A percentile compares a stretch with the other conserved stretches of the same genome.
Evolutionary conservation across 192 early-diverging fungal genomes (phyloP).

Genomic region (Gryganskiella cystojenkinii): DNA sequence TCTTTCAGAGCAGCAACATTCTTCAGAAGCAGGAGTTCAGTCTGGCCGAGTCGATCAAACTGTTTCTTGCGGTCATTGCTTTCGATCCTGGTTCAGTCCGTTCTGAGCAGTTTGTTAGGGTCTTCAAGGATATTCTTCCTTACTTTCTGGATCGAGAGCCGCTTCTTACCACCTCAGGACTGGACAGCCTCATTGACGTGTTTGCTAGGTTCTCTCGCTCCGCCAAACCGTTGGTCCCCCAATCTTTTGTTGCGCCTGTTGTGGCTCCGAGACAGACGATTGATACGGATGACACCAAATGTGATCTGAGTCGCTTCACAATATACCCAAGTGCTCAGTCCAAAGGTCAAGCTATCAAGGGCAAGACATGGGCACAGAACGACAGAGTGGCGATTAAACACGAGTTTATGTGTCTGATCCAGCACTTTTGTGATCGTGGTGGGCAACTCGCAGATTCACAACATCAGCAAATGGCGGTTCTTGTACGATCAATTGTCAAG

Average conservation of each 20-base stretch:
- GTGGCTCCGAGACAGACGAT: slow-evolving; percentile 17
- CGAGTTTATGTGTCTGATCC: slow-evolving; percentile 60
- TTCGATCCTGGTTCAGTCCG: slow-evolving; percentile 65
- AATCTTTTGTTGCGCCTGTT: slow-evolving; percentile 24
- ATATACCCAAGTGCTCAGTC: slow-evolving; percentile 6
- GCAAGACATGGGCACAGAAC: slow-evolving; percentile 69
- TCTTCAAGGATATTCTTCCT: slow-evolving; percentile 51
- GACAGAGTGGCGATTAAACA: slow-evolving; percentile 66
- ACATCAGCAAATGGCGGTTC: slow-evolving; percentile 60
- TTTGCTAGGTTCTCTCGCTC: slow-evolving; percentile 61
- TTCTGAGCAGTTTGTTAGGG: slow-evolving; percentile 67
- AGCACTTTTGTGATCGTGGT: slow-evolving; percentile 52
- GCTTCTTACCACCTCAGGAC: slow-evolving; percentile 52
- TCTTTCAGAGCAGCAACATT: slow-evolving; percentile 37
- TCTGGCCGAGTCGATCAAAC: slow-evolving; percentile 61
- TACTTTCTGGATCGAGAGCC: slow-evolving; percentile 46
- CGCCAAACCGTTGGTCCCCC: slow-evolving; percentile 50
- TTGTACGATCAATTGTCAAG: slow-evolving; percentile 57
- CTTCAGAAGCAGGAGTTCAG: slow-evolving; percentile 52
- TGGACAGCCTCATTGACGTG: slow-evolving; percentile 60
- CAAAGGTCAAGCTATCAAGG: slow-evolving; percentile 48
- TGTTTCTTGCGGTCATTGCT: slow-evolving; percentile 69
- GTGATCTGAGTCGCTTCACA: slow-evolving; percentile 22
- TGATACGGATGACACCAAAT: slow-evolving; percentile 2
- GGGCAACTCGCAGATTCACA: slow-evolving; percentile 57